Conservation (phyloP, 2,329 filamentous ascomycete species). For the Biscogniauxia mediterranea region DNA sequence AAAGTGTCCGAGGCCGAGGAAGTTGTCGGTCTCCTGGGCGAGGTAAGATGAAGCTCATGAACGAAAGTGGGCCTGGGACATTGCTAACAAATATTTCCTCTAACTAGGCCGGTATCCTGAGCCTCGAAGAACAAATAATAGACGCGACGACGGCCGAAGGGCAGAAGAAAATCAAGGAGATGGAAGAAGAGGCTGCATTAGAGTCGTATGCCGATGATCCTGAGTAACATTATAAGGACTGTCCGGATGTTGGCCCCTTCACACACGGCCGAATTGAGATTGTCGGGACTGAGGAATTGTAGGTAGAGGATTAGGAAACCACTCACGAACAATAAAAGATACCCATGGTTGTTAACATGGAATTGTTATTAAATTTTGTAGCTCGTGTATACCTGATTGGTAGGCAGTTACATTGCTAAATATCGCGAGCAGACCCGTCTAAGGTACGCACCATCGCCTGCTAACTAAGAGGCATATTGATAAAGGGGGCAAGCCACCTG, state of each 20-base stretch:
- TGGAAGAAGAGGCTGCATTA: constrained; percentile 58
- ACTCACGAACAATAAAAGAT: background rate
- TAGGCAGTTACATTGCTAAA: background rate
- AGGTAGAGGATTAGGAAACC: background rate
- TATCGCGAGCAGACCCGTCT: too few species aligned
- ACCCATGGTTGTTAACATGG: background rate
- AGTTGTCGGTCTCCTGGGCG: constrained; percentile 73
- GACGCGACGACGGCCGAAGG: constrained; percentile 92
- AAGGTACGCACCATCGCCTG: too few species aligned
- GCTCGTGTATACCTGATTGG: background rate
- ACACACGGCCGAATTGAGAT: background rate
- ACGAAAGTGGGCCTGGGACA: background rate
- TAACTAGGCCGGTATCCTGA: constrained; percentile 74
- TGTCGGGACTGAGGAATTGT: background rate
- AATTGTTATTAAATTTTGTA: background rate
- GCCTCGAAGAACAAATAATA: constrained; percentile 88
- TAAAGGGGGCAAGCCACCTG: too few species aligned
- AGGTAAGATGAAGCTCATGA: constrained; percentile 46
- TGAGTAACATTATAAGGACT: constrained; percentile 32
- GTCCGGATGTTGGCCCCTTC: background rate
- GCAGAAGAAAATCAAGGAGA: constrained; percentile 70
- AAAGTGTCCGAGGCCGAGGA: constrained; percentile 84
- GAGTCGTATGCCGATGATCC: constrained; percentile 40
- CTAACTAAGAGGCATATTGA: too few species aligned
- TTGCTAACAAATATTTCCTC: constrained; percentile 25